Percentiles rank a stretch among this genome's conserved stretches.
Conservation (phyloP, 768 basidiomycete genomes). For the Boletus edulis region DNA sequence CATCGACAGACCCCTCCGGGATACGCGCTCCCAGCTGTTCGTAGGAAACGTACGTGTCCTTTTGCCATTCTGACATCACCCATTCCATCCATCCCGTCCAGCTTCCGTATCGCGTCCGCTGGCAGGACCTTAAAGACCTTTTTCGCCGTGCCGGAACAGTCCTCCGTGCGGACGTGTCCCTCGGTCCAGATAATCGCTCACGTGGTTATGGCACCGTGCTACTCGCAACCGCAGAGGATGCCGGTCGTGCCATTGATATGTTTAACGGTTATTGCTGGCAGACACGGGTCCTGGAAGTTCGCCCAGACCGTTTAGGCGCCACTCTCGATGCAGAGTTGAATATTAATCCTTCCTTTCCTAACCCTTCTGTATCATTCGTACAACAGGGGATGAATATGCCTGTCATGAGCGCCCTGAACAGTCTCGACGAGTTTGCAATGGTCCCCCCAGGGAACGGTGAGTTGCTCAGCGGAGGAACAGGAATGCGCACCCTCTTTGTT, state of each 20-base stretch:
- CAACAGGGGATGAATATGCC: constrained; percentile 19
- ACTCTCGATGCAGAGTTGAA: constrained; percentile 24
- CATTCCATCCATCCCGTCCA: constrained; percentile 29
- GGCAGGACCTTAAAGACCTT: constrained; percentile 99
- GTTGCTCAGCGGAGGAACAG: constrained; percentile 27
- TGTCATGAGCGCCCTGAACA: constrained; percentile 10
- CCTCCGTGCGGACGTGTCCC: constrained; percentile 71
- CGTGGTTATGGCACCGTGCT: constrained; percentile 95
- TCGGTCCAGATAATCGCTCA: constrained; percentile 87
- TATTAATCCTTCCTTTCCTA: constrained; percentile 11
- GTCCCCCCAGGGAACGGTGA: constrained; percentile 17
- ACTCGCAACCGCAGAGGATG: constrained; percentile 92
- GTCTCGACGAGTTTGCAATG: constrained; percentile 18
- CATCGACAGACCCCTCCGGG: constrained; percentile 55
- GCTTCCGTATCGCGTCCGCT: constrained; percentile 96
- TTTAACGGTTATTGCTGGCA: constrained; percentile 99
- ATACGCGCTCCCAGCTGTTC: constrained; percentile 93
- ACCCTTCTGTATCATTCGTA: constrained; percentile 15
- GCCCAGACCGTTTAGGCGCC: constrained; percentile 71
- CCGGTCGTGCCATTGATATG: constrained; percentile 90
- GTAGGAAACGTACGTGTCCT: constrained; percentile 80
- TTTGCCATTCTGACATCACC: background rate
- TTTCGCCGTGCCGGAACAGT: constrained; percentile 95
- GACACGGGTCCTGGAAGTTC: constrained; percentile 86
- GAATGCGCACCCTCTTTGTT: constrained; percentile 70